Conservation (phyloP, 768 basidiomycete genomes). For the Ramaria sp. region DNA sequence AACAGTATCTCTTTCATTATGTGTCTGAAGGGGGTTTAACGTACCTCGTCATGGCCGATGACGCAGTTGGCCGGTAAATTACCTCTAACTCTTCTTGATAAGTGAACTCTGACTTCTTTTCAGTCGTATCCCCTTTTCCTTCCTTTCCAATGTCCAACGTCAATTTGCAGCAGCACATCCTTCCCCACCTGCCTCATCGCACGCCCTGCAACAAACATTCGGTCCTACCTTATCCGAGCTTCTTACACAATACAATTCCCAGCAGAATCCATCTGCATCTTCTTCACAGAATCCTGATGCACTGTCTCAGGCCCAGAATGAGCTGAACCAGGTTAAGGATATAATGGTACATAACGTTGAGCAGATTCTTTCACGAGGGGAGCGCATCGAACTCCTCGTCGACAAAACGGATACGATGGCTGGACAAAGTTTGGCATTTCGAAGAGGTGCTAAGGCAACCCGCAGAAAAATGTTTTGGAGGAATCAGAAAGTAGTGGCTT, state of each 20-base stretch:
- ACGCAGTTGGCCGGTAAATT: slow-evolving; percentile 74
- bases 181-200: slow-evolving; percentile 25
- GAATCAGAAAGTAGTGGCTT: slow-evolving; percentile 55
- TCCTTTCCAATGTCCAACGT: slow-evolving; percentile 77
- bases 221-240: slow-evolving; percentile 59
- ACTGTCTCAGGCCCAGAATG: slow-evolving; percentile 78
- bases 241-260: slow-evolving; percentile 81
- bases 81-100: not conserved
- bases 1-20: slow-evolving; percentile 91
- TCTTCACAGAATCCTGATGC: slow-evolving; percentile 44
- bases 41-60: slow-evolving; percentile 92
- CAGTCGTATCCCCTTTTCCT: slow-evolving; percentile 90
- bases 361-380: slow-evolving; percentile 87
- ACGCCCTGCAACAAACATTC: slow-evolving; percentile 63
- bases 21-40: slow-evolving; percentile 79
- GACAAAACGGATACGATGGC: slow-evolving; percentile 97
- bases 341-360: slow-evolving; percentile 99
- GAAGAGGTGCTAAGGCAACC: slow-evolving; percentile 76
- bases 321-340: slow-evolving; percentile 84
- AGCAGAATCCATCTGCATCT: slow-evolving; percentile 39
- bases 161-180: slow-evolving; percentile 50
- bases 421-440: slow-evolving; percentile 87
- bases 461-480: slow-evolving; percentile 87
- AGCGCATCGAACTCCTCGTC: slow-evolving; percentile 89
- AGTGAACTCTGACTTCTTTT: not conserved